Evolutionary conservation across 139 green algal genomes (phyloP), one percentile per base, ranked within the genome.

Genomic region (Desmodesmus armatus): DNA sequence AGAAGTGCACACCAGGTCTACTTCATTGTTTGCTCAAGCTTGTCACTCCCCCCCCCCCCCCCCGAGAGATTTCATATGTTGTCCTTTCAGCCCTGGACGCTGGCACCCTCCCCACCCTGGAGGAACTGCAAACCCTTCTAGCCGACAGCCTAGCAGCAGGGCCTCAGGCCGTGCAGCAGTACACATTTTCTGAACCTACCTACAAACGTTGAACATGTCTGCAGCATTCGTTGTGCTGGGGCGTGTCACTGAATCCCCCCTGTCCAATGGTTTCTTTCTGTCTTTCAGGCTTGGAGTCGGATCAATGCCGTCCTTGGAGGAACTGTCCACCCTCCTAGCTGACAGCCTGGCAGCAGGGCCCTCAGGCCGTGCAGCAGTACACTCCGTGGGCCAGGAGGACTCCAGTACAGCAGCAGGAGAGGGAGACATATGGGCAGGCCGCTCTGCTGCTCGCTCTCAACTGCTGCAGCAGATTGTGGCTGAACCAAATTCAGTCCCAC

Each of bases 331-430:
- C 29, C 47, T 39, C n/a, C 62, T 75, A 39, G 60, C 33, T 40
- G 25, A 84, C 27, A 17, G 29, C 0, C 63, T 76, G 43, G 31
- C 41, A 65, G 62, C 41, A n/a, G 60, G 33, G 1, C 60, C 60
- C 25, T 11, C 74, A 33, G 51, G 25, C 5, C n/a, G n/a, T 3
- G 73, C 73, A 80, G 73, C 44, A 80, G 63, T 19, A n/a, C n/a
- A n/a, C n/a, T n/a, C n/a, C n/a, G n/a, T n/a, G n/a, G n/a, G n/a
- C n/a, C n/a, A n/a, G n/a, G n/a, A n/a, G n/a, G n/a, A n/a, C n/a
- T n/a, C n/a, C n/a, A n/a, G n/a, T n/a, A 33, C 39, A 19, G 74
- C 74, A 70, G 41, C 60, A 74, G 78, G 13, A 84, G 60, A 58
- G 47, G 39, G 58, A 44, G 25, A 81, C n/a, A 4, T 70, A 5